Base-by-base conservation (phyloP, 2,329 filamentous ascomycete genomes). In the Daldinia sp. region DNA sequence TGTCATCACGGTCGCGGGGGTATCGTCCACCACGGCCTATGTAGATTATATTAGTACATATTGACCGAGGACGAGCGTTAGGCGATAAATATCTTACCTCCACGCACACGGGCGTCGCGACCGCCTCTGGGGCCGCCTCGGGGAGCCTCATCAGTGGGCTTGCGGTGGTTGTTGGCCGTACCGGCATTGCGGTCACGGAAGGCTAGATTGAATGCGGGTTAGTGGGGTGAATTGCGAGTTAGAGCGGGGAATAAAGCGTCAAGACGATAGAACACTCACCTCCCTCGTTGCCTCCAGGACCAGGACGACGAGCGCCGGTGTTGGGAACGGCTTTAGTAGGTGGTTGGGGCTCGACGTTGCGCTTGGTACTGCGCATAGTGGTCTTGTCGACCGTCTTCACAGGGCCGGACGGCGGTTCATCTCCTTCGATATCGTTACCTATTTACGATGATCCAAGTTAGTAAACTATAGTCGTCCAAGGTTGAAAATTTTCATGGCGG, bases 301-400 rank as follows among this genome's bases (percentile, higher is more conserved):
- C 84, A 72, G 85, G 83, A 76, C 88, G 82, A 72, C 76, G 82
- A 74, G 80, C 80, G 75, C 77, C 78, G 70, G 77, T 77, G 71
- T 76, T 77, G 45, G 70, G 52, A 51, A 63, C 68, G 70, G 78
- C 76, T 73, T 79, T 78, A 59, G 80, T 75, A 68, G 91, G 88
- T 75, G 87, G 86, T 77, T 93, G 88, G 77, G 88, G 87, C 77
- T 91, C 89, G 77, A 86, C 90, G 82, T 94, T 94, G 83, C 93
- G 92, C 90, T 97, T 97, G 78, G 78, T 81, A 70, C 86, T 86
- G 79, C 93, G 90, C 75, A 87, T 83, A 71, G 84, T 81, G 71
- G 88, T 87, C 88, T 95, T 96, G 80, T 97, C 93, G 77, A 95
- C 87, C 78, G 92, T 91, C 87, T 93, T 95, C 75, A 92, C 89